Base-by-base conservation (phyloP, 192 early-diverging fungal species). In the Dissophora ornata region DNA sequence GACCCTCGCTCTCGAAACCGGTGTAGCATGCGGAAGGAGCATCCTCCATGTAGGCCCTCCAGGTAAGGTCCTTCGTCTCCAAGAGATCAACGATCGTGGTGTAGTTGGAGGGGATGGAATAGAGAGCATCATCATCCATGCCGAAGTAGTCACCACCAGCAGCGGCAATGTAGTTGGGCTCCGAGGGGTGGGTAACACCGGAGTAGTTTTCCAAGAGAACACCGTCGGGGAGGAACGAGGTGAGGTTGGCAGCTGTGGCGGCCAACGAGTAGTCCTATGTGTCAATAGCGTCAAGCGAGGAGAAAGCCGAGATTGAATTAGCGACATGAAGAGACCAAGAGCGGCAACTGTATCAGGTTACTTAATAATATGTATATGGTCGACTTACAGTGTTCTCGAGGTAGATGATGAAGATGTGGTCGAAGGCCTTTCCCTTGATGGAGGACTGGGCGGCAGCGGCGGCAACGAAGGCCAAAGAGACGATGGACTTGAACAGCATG, bases 151-250 rank as follows among this genome's bases (percentile, higher is more conserved):
- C 78, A 48, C 87, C 87, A 62, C 79, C 83, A 41, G 83, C 66
- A 44, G 86, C 85, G 19, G 88, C 87, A 60, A 92, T 70, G 79
- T 93, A 94, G 83, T 94, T 94, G 57, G 89, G 90, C 71, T 92
- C 87, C 38, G 89, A 90, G 26, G 90, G 90, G 67, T 91, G 90
- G 33, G 80, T 67, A 50, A 84, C 65, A 49, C 71, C 88, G 22
- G 77, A 47, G 82, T 84, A 90, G 80, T 91, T 85, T 66, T 85
- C 83, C 48, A 89, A 55, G 32, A 84, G 52, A n/a, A 80, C 62
- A 30, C 88, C 91, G 48, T 88, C 55, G 21, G 38, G 13, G 21
- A 47, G 3, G 49, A 52, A 60, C 19, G 57, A 15, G 15, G 10
- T 10, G 12, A 68, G 32, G 52, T 4, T 40, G 7, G 56, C 4